These are phyloP conservation scores for Scytalidium sp. DNA, from an alignment of 2,329 filamentous ascomycete species.

Conservation along the genomic window DNA sequence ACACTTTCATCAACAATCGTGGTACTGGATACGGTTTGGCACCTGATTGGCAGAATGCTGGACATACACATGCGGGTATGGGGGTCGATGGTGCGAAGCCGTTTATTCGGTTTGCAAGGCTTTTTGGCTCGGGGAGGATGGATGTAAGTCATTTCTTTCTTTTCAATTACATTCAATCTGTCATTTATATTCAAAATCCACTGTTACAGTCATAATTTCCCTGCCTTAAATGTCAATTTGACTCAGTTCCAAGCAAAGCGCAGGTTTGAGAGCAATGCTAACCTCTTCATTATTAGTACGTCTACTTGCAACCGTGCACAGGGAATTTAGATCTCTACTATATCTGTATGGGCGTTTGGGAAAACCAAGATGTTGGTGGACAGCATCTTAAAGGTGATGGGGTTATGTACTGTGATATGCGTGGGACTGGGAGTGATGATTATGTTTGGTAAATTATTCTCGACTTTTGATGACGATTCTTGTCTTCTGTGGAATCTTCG, in stretches of 20 bases:
- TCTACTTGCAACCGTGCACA: neutral
- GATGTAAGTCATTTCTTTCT: neutral
- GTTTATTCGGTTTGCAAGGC: neutral
- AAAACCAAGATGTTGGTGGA: slow-evolving; percentile 22
- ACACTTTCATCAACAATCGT: slow-evolving; percentile 19
- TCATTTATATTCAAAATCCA: neutral
- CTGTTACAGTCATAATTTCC: neutral
- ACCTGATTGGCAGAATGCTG: slow-evolving; percentile 5
- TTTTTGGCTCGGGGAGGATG: neutral
- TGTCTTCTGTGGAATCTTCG: neutral
- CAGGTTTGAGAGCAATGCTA: neutral
- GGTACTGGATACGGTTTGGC: slow-evolving; percentile 4
- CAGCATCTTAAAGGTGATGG: slow-evolving; percentile 25
- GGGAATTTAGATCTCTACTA: neutral
- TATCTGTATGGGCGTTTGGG: slow-evolving; percentile 8
- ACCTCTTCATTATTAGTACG: neutral
- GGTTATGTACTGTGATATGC: slow-evolving; percentile 27
- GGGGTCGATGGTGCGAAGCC: neutral
- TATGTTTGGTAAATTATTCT: slow-evolving; percentile 5
- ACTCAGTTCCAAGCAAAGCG: neutral
- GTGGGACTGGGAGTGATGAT: slow-evolving; percentile 14
- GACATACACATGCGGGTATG: slow-evolving; percentile 7
- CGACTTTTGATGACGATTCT: slow-evolving; percentile 21
- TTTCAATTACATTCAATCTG: neutral
- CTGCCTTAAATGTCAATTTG: neutral